These are phyloP conservation scores for Mesotaenium endlicherianum DNA, from an alignment of 139 green algal genomes.

Conservation along the genomic window DNA sequence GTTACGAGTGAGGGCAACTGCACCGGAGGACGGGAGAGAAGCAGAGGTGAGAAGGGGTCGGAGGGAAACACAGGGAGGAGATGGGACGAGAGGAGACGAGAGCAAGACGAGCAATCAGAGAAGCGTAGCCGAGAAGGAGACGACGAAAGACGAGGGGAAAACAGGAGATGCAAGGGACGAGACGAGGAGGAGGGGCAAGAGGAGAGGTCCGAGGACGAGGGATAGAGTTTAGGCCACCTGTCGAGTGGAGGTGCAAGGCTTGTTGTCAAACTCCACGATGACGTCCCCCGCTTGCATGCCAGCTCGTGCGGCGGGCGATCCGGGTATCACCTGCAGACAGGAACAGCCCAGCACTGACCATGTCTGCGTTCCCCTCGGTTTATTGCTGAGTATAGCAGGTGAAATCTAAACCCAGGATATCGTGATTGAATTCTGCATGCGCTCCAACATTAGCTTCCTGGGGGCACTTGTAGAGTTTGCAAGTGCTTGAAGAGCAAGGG, in stretches of 20 bases:
- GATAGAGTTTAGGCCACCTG: slow-evolving; percentile 9
- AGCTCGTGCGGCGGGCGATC: slow-evolving; percentile 51
- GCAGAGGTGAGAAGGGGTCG: neutral
- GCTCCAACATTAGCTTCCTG: no score
- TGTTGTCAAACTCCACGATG: slow-evolving; percentile 53
- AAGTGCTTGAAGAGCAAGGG: no score
- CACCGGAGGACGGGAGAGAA: neutral
- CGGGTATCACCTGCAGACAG: slow-evolving; percentile 32
- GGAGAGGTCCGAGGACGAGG: neutral
- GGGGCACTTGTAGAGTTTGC: no score
- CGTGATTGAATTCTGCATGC: no score
- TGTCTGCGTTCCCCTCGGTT: neutral
- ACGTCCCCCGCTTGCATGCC: slow-evolving; percentile 50
- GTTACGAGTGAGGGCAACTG: neutral
- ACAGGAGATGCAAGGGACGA: neutral
- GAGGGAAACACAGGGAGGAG: neutral
- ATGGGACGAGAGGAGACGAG: neutral
- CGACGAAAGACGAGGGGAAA: neutral
- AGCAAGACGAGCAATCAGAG: neutral
- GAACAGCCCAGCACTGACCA: neutral
- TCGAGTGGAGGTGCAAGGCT: slow-evolving; percentile 18
- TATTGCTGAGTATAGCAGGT: no score
- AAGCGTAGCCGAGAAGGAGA: neutral
- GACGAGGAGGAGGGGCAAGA: neutral
- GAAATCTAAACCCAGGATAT: no score